Conservation (phyloP, 176 grass and related monocot species). For the Zoysia pacifica region DNA sequence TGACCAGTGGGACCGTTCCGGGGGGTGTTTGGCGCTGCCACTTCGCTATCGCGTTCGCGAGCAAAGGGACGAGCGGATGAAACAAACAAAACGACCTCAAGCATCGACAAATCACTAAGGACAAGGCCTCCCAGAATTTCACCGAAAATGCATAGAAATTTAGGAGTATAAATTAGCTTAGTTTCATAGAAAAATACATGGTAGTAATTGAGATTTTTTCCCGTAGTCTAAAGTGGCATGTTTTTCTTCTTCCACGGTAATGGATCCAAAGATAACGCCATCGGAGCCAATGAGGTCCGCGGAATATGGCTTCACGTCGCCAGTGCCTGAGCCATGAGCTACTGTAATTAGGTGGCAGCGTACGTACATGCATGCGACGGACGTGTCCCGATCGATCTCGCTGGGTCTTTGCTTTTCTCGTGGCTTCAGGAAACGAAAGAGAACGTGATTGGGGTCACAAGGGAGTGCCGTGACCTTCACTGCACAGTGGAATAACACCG, state of each 20-base stretch:
- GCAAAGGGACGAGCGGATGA: neutral
- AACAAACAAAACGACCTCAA: neutral
- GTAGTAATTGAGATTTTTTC: too few relatives aligned
- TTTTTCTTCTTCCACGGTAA: neutral
- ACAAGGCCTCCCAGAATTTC: too few relatives aligned
- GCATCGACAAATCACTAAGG: conserved; percentile 20
- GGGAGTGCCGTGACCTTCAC: neutral
- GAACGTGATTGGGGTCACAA: neutral
- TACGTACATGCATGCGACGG: neutral
- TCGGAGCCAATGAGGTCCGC: neutral
- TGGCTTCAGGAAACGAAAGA: neutral
- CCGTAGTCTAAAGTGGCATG: neutral
- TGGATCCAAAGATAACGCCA: neutral
- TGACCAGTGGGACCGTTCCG: neutral
- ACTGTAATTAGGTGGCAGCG: neutral
- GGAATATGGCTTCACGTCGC: conserved; percentile 26
- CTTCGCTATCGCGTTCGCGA: conserved; percentile 16
- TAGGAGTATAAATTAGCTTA: too few relatives aligned
- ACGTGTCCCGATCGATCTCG: neutral
- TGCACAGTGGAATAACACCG: too few relatives aligned
- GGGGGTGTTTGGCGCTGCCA: neutral
- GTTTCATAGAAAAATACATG: too few relatives aligned
- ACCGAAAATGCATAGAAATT: too few relatives aligned
- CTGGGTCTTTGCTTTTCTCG: neutral
- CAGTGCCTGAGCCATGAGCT: conserved; percentile 1